These are phyloP conservation scores for Cystobasidium pallidum DNA, from an alignment of 1,284 basidiomycete species.

Conservation along the genomic window DNA sequence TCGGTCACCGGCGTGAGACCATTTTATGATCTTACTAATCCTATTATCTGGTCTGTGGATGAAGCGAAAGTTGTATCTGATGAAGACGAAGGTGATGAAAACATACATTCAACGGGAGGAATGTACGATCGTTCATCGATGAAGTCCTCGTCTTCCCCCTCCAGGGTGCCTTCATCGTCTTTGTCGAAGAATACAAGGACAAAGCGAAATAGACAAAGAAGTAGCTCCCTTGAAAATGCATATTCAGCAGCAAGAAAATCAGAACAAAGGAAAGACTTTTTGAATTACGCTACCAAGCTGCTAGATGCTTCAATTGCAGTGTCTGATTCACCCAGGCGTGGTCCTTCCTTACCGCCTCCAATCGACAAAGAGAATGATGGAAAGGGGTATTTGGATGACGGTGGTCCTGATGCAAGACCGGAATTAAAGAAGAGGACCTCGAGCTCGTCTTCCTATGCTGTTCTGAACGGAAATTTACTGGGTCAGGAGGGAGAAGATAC, in stretches of 20 bases:
- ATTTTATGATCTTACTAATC: slow-evolving; percentile 59
- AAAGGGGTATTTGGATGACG: slow-evolving; percentile 18
- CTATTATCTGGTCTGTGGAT: slow-evolving; percentile 56
- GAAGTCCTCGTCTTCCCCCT: not conserved
- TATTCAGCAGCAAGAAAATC: slow-evolving; percentile 38
- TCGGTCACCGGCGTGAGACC: slow-evolving; percentile 57
- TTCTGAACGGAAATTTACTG: slow-evolving; percentile 52
- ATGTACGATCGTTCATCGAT: not conserved
- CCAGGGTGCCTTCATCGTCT: not conserved
- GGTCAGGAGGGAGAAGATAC: slow-evolving; percentile 62
- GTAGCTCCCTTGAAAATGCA: slow-evolving; percentile 33
- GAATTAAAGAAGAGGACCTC: slow-evolving; percentile 32
- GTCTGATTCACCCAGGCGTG: slow-evolving; percentile 31
- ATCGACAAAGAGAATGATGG: slow-evolving; percentile 12
- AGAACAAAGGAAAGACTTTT: slow-evolving; percentile 34
- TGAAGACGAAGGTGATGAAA: slow-evolving; percentile 40
- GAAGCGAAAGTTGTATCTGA: slow-evolving; percentile 51
- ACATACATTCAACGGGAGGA: not conserved
- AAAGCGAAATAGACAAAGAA: slow-evolving; percentile 23
- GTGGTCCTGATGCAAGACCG: slow-evolving; percentile 35
- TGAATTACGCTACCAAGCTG: slow-evolving; percentile 26
- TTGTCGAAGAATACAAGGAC: not conserved
- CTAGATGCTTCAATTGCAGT: slow-evolving; percentile 18
- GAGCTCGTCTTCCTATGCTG: slow-evolving; percentile 24
- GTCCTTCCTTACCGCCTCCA: slow-evolving; percentile 47